Percentiles rank a stretch among this genome's conserved stretches.
These are phyloP conservation scores for Brassica carinata DNA, from an alignment of 345 rosid genomes.

Conservation along the genomic window DNA sequence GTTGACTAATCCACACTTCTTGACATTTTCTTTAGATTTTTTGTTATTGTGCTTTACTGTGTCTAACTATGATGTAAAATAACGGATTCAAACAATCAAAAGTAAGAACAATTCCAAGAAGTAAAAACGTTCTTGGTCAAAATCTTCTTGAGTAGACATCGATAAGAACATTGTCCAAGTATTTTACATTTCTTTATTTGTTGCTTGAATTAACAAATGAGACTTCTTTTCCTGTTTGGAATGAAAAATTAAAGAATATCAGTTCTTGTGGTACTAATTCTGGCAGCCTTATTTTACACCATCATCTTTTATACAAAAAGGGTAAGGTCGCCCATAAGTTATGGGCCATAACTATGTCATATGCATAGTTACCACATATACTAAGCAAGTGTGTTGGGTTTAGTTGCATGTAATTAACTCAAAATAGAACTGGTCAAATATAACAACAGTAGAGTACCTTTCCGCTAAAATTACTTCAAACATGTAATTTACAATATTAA, in stretches of 20 bases:
- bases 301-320: neutral
- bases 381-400: neutral
- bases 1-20: neutral
- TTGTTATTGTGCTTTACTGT: neutral
- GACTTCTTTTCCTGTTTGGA: too few relatives aligned
- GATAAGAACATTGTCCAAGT: neutral
- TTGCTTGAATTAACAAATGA: too few relatives aligned
- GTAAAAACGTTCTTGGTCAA: neutral
- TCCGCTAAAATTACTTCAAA: neutral
- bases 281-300: neutral
- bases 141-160: neutral
- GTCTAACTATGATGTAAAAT: neutral
- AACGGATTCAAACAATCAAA: neutral
- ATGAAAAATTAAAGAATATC: neutral
- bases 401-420: neutral
- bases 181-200: neutral
- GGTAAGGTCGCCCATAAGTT: neutral
- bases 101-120: neutral
- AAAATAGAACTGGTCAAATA: neutral
- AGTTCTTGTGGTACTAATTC: neutral
- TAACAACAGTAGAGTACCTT: neutral
- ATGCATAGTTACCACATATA: neutral
- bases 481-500: neutral
- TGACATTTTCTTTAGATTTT: neutral
- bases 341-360: neutral